phyloP scores from a whole-genome alignment of 164 flowering plant species.

The Stephania japonica region DNA sequence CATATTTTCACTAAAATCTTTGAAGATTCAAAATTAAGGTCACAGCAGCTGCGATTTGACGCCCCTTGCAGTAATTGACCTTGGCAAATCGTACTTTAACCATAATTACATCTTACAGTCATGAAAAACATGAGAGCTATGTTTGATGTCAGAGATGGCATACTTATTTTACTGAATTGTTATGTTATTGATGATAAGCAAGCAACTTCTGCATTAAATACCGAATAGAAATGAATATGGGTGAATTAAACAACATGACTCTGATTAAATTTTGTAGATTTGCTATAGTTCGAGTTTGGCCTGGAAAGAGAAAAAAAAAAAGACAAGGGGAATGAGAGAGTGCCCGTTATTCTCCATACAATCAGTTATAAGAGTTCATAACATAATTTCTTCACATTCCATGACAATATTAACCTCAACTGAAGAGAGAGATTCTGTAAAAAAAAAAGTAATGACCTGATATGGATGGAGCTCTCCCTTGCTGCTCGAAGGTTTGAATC shows the following conservation, averaged over 20 bases:
- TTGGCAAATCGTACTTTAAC: too few species aligned
- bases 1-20: neutral
- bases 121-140: too few species aligned
- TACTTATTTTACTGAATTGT: too few species aligned
- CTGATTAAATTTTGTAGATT: neutral
- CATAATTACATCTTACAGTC: too few species aligned
- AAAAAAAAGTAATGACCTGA: constrained; percentile 42
- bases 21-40: neutral
- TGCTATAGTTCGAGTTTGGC: neutral
- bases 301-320: neutral
- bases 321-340: neutral
- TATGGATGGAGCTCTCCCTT: constrained; percentile 85
- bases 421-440: neutral
- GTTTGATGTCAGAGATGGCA: too few species aligned
- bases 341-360: neutral
- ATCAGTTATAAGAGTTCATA: neutral
- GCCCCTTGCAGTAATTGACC: neutral
- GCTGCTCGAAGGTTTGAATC: constrained; percentile 91
- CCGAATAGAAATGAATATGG: too few species aligned
- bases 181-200: too few species aligned
- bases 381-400: neutral
- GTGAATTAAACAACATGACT: too few species aligned
- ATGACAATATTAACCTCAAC: neutral
- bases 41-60: neutral
- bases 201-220: too few species aligned